Base-by-base conservation (phyloP, 805 yeast species). In the Saccharomycopsis sp. region DNA sequence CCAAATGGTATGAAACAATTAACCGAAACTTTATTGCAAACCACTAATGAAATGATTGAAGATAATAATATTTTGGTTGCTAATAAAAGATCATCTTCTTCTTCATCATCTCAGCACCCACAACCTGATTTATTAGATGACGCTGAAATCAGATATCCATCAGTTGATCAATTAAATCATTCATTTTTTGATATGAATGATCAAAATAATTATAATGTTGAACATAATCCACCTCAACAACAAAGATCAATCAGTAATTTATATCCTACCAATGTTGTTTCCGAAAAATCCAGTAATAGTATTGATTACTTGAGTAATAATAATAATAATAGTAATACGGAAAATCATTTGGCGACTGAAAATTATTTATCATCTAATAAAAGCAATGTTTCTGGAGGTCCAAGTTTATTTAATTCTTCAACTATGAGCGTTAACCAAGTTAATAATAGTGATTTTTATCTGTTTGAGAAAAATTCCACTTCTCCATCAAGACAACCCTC, bases 21-120 rank as follows among this genome's bases (percentile, higher is more conserved):
- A 3, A 44, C 47, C 3, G 49, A 44, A 25, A 35, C 32, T 10
- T 27, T 45, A 12, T 17, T 45, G n/a, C 41, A 39, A 29, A 42
- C 36, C 21, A 45, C 49, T 3, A 45, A 28, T 25, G 42, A 45
- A 34, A 45, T 45, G 49, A 42, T 45, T 30, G 49, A 45, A 25
- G 44, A 37, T 23, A 31, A 31, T 13, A 25, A 26, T 13, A 36
- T 36, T 5, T 31, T 31, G 13, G 26, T 23, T 6, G 26, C 26
- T 23, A 23, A 23, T 23, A 23, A 23, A 10, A 23, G 26, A 10
- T 8, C 26, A 23, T 6, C 26, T 23, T 6, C 6, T 8, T 6
- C 26, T 6, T 6, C 6, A 10, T 8, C 6, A 23, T 6, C 6
- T 23, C 26, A 23, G 10, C n/a, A n/a, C n/a, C n/a, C n/a, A n/a